Percentiles rank a stretch among this genome's conserved stretches.
Evolutionary conservation across 2,329 filamentous ascomycete species (phyloP).

Genomic region (Talaromyces sp.): DNA sequence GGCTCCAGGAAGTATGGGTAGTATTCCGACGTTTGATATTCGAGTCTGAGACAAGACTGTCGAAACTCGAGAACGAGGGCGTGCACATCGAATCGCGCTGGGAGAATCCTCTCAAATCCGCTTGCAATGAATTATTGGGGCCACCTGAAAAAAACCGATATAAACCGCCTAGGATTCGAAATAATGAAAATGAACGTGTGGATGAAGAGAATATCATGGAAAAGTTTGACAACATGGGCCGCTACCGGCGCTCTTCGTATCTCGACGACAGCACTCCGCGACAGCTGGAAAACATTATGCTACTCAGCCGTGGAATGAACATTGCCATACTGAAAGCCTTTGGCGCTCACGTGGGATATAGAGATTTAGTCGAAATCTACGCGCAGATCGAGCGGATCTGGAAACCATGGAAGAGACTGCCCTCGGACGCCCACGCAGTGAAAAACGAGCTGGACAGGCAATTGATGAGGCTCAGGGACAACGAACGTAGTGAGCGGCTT

Average conservation of each 20-base stretch:
- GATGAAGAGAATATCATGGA: conserved; percentile 10
- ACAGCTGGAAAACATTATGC: conserved; percentile 35
- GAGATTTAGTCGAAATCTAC: conserved; percentile 35
- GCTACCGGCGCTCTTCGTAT: conserved; percentile 1
- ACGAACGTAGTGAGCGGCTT: not conserved
- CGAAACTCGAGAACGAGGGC: conserved; percentile 11
- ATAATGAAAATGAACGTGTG: not conserved
- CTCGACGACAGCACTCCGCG: conserved; percentile 21
- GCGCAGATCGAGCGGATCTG: conserved; percentile 36
- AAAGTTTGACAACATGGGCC: conserved; percentile 10
- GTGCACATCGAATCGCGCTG: conserved; percentile 1
- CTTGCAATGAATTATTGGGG: not conserved
- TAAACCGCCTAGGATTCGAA: too few species aligned
- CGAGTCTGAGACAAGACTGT: conserved; percentile 27
- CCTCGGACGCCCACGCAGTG: conserved; percentile 30
- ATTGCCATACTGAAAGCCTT: conserved; percentile 36
- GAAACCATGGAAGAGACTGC: conserved; percentile 31
- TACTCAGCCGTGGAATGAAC: conserved; percentile 37
- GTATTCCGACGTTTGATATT: conserved; percentile 52
- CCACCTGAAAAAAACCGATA: not conserved
- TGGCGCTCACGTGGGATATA: conserved; percentile 29
- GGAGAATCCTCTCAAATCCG: conserved; percentile 10
- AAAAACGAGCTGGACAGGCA: conserved; percentile 34
- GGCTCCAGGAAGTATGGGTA: conserved; percentile 64
- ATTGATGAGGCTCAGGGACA: conserved; percentile 17